Evolutionary conservation across 768 basidiomycete genomes (phyloP), one percentile per base, ranked within the genome.

Genomic region (Tulasnella sp.): DNA sequence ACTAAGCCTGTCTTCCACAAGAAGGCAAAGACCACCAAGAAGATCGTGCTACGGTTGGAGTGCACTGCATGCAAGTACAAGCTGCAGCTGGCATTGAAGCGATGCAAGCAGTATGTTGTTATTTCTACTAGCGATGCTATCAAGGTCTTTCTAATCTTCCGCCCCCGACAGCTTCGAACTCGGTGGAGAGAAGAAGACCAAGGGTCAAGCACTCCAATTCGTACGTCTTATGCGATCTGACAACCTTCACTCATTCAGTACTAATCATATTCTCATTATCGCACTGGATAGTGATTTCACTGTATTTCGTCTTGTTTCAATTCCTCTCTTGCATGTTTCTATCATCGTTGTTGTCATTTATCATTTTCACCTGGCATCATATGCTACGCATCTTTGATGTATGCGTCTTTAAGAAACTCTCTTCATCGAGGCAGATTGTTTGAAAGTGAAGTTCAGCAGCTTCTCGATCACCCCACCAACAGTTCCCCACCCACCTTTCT

Each of bases 1-100:
- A 99, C 96, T 74, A 99, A 99, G 86, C 96, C 96, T 74, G 95
- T 99, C 83, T 99, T 99, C 91, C 97, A 99, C 92, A 99, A 99
- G 87, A 98, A 97, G 90, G 94, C 94, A 73, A 96, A 96, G 87
- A 96, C 94, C 74, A 98, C 96, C 76, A 99, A 98, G 91, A 99
- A 99, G 87, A 94, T 99, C 77, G 97, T 99, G 72, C 85, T 99
- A 76, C 89, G 96, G 81, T 83, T 99, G 78, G 97, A 98, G 82
- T 98, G 97, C 87, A 97, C 94, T 47, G 87, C 88, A 64, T 99
- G 96, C 90, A 98, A 98, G 81, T 94, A 95, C 84, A 98, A 98
- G 87, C 92, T 93, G 90, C 95, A 96, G 81, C 80, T 98, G 73
- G 78, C 92, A 14, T 86, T 99, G 80, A 99, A 99, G 86, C 95